Percentiles rank a stretch among this genome's conserved stretches.
These are phyloP conservation scores for Biscogniauxia sp. DNA, from an alignment of 2,329 filamentous ascomycete species.

Conservation along the genomic window DNA sequence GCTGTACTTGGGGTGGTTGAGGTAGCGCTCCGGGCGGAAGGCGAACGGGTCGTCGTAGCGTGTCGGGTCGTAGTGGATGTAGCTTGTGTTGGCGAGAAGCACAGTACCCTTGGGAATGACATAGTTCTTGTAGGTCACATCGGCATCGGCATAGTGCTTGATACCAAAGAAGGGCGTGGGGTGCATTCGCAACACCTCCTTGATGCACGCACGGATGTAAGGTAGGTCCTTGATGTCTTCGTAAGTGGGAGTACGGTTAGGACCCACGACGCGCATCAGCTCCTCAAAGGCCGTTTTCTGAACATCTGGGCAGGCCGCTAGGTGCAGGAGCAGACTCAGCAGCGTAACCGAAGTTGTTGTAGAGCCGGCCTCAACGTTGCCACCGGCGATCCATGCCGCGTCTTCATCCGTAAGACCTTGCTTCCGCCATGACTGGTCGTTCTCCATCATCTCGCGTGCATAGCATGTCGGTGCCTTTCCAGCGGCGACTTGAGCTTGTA, in stretches of 20 bases:
- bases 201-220: slow-evolving; percentile 33
- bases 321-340: slow-evolving; percentile 26
- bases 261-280: slow-evolving; percentile 38
- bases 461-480: slow-evolving; percentile 24
- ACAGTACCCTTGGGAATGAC: slow-evolving; percentile 44
- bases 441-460: slow-evolving; percentile 22
- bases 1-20: slow-evolving; percentile 12
- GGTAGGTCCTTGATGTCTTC: slow-evolving; percentile 31
- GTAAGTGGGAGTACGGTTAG: slow-evolving; percentile 27
- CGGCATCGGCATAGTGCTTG: slow-evolving; percentile 42
- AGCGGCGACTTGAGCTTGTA: slow-evolving; percentile 16
- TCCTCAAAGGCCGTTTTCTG: slow-evolving; percentile 43
- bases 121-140: slow-evolving; percentile 44
- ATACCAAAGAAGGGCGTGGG: slow-evolving; percentile 32
- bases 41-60: slow-evolving; percentile 17
- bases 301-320: slow-evolving; percentile 20
- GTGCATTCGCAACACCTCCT: slow-evolving; percentile 29
- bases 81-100: slow-evolving; percentile 34
- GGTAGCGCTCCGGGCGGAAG: slow-evolving; percentile 21
- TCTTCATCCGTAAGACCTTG: slow-evolving; percentile 26
- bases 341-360: slow-evolving; percentile 37
- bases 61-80: slow-evolving; percentile 21
- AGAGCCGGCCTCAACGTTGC: slow-evolving; percentile 37
- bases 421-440: slow-evolving; percentile 17
- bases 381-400: slow-evolving; percentile 25